Evolutionary conservation across 176 grass and related monocot genomes (phyloP), one percentile per base, ranked within the genome.

Genomic region (Echinochloa phyllopogon): DNA sequence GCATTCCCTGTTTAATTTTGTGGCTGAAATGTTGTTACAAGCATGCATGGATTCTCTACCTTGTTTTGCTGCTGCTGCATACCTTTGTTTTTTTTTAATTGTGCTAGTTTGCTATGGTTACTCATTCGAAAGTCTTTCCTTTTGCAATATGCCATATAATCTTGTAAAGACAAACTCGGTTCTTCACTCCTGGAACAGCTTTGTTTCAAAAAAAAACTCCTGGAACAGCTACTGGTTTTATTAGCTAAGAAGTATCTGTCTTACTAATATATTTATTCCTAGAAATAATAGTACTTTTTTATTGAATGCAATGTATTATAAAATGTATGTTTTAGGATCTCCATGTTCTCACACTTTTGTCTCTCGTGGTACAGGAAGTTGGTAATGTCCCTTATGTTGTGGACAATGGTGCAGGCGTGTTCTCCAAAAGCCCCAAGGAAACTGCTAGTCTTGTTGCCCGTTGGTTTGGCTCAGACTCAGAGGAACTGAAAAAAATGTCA

Each of bases 361-460:
- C 6, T 79, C 79, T 52, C 84, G 67, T 11, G 24, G 85, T 47
- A 50, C 83, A 99, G 96, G 96, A 99, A 93, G 96, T 99, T 74
- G 96, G 96, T 57, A 99, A 99, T 61, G 89, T 99, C 16, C 96
- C 96, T 73, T 99, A 96, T 69, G 96, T 99, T 12, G 96, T 99
- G 41, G 88, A 99, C 82, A 99, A 96, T 29, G 96, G 96, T 67
- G 96, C 96, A 9, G 96, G 96, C 3, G 91, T 99, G 61, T 99
- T 99, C 74, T 99, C 96, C 29, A 99, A 99, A 89, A 99, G 93
- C 75, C 86, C 96, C 0, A 96, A 90, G 67, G 91, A 99, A 85
- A 94, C 89, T 20, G 96, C 96, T 33, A 88, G 44, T 21, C 78
- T 99, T 36, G 96, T 99, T 78, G 85, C 93, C 33, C 33, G 36